Evolutionary conservation across 2,329 filamentous ascomycete species (phyloP).

Genomic region (Sporothrix variecibatus): DNA sequence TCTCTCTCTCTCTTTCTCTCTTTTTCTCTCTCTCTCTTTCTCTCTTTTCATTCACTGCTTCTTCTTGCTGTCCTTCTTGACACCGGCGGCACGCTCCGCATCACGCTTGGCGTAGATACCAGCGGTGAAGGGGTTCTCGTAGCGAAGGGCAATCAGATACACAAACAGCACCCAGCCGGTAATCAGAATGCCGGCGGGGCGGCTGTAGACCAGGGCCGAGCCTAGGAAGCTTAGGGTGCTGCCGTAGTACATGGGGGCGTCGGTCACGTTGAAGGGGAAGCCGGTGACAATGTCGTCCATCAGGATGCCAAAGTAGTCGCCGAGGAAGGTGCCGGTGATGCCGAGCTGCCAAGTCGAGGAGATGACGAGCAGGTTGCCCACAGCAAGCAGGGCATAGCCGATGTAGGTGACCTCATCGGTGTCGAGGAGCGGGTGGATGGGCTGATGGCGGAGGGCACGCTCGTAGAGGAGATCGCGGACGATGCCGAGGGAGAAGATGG

Average conservation of each 20-base stretch:
- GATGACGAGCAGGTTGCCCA: constrained; percentile 82
- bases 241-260: constrained; percentile 95
- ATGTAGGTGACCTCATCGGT: constrained; percentile 60
- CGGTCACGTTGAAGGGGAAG: constrained; percentile 92
- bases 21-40: too few relatives aligned
- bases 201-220: constrained; percentile 79
- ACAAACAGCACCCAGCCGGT: constrained; percentile 73
- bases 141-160: constrained; percentile 79
- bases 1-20: too few relatives aligned
- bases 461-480: constrained; percentile 88
- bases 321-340: constrained; percentile 92
- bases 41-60: constrained; percentile 44
- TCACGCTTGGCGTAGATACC: constrained; percentile 91
- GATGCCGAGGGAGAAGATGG: constrained; percentile 90
- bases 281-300: constrained; percentile 94
- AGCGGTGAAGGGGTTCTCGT: constrained; percentile 92
- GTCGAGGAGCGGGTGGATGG: constrained; percentile 72
- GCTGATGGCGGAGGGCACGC: constrained; percentile 73
- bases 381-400: constrained; percentile 69
- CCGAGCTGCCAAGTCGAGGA: constrained; percentile 90
- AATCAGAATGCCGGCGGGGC: constrained; percentile 80
- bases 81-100: constrained; percentile 51
- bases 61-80: constrained; percentile 51
- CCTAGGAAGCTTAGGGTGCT: constrained; percentile 91
- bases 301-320: constrained; percentile 97